Percentiles rank a stretch among this genome's conserved stretches.
These are phyloP conservation scores for Extremus antarcticus DNA, from an alignment of 495 filamentous ascomycete genomes.

Conservation along the genomic window DNA sequence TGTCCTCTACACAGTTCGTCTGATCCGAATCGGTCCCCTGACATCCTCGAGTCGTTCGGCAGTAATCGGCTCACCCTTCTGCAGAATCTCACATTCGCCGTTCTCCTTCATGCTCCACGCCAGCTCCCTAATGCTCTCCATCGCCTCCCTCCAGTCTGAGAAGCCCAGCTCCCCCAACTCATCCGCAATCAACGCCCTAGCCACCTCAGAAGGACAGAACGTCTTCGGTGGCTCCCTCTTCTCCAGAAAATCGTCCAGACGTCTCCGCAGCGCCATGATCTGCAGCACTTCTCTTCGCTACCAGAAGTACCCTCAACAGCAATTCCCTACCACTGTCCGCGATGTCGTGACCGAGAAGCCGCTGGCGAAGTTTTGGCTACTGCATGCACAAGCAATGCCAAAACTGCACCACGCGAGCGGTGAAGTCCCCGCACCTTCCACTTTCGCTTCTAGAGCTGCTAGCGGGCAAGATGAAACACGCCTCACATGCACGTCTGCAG, in stretches of 20 bases:
- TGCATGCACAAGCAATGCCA: neutral
- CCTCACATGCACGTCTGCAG: neutral
- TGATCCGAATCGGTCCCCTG: conserved; percentile 34
- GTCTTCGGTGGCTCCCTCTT: conserved; percentile 34
- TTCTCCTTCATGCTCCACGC: conserved; percentile 28
- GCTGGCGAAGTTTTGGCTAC: too few species aligned
- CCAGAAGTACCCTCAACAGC: too few species aligned
- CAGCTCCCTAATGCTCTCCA: conserved; percentile 32
- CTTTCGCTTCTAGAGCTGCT: neutral
- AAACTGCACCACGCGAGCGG: neutral
- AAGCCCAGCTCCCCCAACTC: conserved; percentile 29
- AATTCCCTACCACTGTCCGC: too few species aligned
- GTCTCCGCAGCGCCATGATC: neutral
- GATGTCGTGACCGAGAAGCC: too few species aligned
- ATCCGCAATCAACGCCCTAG: conserved; percentile 29
- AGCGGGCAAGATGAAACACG: conserved; percentile 1
- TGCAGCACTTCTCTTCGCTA: neutral
- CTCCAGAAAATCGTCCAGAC: conserved; percentile 12
- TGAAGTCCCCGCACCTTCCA: neutral
- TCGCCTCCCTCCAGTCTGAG: conserved; percentile 34
- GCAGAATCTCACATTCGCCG: conserved; percentile 38
- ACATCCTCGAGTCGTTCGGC: conserved; percentile 22
- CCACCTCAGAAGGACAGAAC: conserved; percentile 41
- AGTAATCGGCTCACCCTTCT: conserved; percentile 33
- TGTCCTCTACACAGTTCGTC: conserved; percentile 13